A percentile compares a stretch with the other conserved stretches of the same genome.
Evolutionary conservation across 1,284 basidiomycete species (phyloP).

Genomic region (Microbotryum violaceum): DNA sequence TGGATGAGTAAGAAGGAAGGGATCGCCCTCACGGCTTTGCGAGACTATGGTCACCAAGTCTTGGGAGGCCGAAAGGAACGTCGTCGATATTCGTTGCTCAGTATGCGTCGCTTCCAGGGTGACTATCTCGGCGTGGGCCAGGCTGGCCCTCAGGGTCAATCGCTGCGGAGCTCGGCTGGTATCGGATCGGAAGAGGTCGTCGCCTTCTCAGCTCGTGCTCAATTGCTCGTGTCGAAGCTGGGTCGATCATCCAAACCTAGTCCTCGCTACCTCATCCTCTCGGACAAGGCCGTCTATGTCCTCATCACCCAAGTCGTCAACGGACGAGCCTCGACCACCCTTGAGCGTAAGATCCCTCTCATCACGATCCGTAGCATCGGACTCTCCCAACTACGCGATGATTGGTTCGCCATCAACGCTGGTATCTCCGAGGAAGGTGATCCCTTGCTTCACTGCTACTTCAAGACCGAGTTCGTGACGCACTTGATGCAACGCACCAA

Average conservation of each 20-base stretch:
- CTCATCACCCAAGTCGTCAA: slow-evolving; percentile 63
- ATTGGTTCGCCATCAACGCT: slow-evolving; percentile 86
- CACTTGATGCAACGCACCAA: slow-evolving; percentile 74
- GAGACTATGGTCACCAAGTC: slow-evolving; percentile 90
- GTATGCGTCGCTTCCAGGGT: slow-evolving; percentile 90
- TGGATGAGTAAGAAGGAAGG: slow-evolving; percentile 98
- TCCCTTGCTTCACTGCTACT: slow-evolving; percentile 78
- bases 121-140: slow-evolving; percentile 86
- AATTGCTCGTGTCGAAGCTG: slow-evolving; percentile 79
- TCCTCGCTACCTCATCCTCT: slow-evolving; percentile 83
- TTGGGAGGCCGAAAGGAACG: slow-evolving; percentile 89
- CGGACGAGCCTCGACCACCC: slow-evolving; percentile 53
- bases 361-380: slow-evolving; percentile 76
- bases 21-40: slow-evolving; percentile 75
- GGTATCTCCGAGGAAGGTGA: slow-evolving; percentile 82
- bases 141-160: slow-evolving; percentile 68
- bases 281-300: slow-evolving; percentile 81
- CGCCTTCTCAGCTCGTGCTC: slow-evolving; percentile 74
- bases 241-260: slow-evolving; percentile 83
- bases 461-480: slow-evolving; percentile 92
- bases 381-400: slow-evolving; percentile 83
- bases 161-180: slow-evolving; percentile 65
- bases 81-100: slow-evolving; percentile 82
- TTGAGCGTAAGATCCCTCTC: slow-evolving; percentile 85
- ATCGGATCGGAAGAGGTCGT: slow-evolving; percentile 62